Percentiles rank a stretch among this genome's conserved stretches.
These are phyloP conservation scores for Podospora pseudocomata DNA, from an alignment of 495 filamentous ascomycete species.

Conservation along the genomic window DNA sequence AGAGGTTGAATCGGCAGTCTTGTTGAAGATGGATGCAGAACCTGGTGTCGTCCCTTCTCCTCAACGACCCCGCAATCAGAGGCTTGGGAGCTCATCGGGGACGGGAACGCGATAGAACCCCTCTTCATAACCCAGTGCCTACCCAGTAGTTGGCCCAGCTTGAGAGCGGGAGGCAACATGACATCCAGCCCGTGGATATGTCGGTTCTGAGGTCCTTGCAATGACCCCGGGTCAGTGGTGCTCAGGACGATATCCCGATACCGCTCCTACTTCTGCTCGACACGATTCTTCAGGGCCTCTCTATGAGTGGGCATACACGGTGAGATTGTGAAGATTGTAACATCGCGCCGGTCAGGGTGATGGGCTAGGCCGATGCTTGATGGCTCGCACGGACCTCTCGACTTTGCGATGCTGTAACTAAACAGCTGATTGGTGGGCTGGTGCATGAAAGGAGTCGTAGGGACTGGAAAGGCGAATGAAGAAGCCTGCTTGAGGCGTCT, in stretches of 20 bases:
- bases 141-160: background rate
- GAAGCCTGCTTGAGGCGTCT: background rate
- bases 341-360: background rate
- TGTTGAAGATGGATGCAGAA: slow-evolving; percentile 6
- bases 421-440: background rate
- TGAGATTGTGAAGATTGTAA: background rate
- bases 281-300: background rate
- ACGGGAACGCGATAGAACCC: background rate
- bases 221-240: no score
- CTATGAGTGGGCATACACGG: background rate
- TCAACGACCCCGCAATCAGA: slow-evolving; percentile 28
- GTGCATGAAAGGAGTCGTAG: slow-evolving; percentile 3
- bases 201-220: background rate
- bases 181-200: background rate
- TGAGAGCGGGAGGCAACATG: background rate
- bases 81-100: slow-evolving; percentile 24
- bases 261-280: background rate
- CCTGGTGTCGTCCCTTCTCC: background rate
- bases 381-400: slow-evolving; percentile 22
- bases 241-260: background rate
- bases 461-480: background rate
- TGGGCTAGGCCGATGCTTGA: background rate
- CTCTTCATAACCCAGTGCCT: background rate
- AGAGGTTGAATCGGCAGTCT: slow-evolving; percentile 3
- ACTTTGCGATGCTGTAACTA: slow-evolving; percentile 12